Evolutionary conservation across 2,329 filamentous ascomycete genomes (phyloP).

Genomic region (Thielaviopsis euricoi): DNA sequence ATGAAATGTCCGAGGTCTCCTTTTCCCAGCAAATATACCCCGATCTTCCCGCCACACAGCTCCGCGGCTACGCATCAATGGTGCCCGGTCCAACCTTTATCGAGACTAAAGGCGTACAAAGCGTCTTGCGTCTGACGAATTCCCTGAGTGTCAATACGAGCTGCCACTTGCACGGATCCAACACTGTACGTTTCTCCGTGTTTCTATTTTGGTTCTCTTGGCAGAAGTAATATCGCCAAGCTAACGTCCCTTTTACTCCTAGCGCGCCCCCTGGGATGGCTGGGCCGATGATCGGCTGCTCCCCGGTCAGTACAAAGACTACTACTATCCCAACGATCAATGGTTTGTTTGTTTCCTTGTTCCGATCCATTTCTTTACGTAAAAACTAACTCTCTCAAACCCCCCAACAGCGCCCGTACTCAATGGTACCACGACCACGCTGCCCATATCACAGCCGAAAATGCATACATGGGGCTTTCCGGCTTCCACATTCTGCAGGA

Average conservation of each 20-base stretch:
- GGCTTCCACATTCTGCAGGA: conserved; percentile 39
- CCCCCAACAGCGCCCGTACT: conserved; percentile 24
- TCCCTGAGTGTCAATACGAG: conserved; percentile 26
- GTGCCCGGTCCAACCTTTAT: conserved; percentile 36
- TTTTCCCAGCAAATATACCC: conserved; percentile 23
- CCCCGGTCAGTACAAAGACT: conserved; percentile 40
- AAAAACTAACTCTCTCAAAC: neutral
- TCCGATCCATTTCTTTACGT: too few relatives aligned
- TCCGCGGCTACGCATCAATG: conserved; percentile 36
- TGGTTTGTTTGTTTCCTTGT: conserved; percentile 5
- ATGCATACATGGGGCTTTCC: conserved; percentile 39
- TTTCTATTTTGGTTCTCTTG: too few relatives aligned
- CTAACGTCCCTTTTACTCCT: neutral
- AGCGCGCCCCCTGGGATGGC: conserved; percentile 25
- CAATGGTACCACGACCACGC: conserved; percentile 41
- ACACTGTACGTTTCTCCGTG: conserved; percentile 16
- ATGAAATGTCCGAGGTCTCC: conserved; percentile 19
- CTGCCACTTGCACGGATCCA: conserved; percentile 39
- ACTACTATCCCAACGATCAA: conserved; percentile 43
- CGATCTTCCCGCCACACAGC: conserved; percentile 17
- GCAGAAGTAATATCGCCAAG: too few relatives aligned
- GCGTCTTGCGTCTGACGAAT: conserved; percentile 37
- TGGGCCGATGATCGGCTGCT: conserved; percentile 37
- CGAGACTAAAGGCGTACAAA: conserved; percentile 31
- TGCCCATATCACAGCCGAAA: conserved; percentile 29